These are phyloP conservation scores for Fraxinus platypoda DNA, from an alignment of 305 asterid genomes.

Conservation along the genomic window DNA sequence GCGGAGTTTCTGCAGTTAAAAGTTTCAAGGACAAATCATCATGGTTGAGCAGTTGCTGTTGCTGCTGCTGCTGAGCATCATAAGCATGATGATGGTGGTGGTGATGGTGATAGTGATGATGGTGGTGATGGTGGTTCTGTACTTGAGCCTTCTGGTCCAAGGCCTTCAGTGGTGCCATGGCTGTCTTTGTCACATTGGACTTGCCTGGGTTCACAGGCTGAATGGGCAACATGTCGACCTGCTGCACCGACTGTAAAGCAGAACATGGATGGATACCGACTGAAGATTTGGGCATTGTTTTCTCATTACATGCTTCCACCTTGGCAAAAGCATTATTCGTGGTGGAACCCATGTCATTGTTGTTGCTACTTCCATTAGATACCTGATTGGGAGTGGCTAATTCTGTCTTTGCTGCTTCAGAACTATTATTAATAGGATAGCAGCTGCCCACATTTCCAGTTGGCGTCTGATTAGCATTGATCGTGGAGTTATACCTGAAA, in stretches of 20 bases:
- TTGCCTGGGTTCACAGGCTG: slow-evolving; percentile 31
- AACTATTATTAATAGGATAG: slow-evolving; percentile 41
- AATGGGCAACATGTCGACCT: slow-evolving; percentile 24
- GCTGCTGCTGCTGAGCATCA: slow-evolving; percentile 35
- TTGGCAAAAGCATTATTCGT: slow-evolving; percentile 38
- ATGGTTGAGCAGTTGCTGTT: slow-evolving; percentile 18
- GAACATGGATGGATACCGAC: slow-evolving; percentile 23
- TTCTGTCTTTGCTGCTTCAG: slow-evolving; percentile 44
- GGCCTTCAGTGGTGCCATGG: slow-evolving; percentile 26
- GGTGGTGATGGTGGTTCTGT: slow-evolving; percentile 22
- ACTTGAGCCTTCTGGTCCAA: slow-evolving; percentile 39
- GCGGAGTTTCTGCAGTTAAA: slow-evolving; percentile 7
- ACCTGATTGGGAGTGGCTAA: slow-evolving; percentile 43
- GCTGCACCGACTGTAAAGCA: slow-evolving; percentile 33
- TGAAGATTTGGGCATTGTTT: slow-evolving; percentile 23
- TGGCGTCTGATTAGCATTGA: slow-evolving; percentile 37
- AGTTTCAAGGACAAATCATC: slow-evolving; percentile 30
- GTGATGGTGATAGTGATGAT: slow-evolving; percentile 50
- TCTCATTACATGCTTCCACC: slow-evolving; percentile 30
- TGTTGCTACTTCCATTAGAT: slow-evolving; percentile 52
- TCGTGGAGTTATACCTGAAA: slow-evolving; percentile 41
- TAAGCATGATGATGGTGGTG: slow-evolving; percentile 50
- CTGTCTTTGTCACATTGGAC: slow-evolving; percentile 28
- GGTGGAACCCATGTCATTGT: slow-evolving; percentile 56
- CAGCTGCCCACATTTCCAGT: slow-evolving; percentile 52